Evolutionary conservation across 768 basidiomycete species (phyloP), one percentile per base, ranked within the genome.

Genomic region (Cystobasidium ongulense): DNA sequence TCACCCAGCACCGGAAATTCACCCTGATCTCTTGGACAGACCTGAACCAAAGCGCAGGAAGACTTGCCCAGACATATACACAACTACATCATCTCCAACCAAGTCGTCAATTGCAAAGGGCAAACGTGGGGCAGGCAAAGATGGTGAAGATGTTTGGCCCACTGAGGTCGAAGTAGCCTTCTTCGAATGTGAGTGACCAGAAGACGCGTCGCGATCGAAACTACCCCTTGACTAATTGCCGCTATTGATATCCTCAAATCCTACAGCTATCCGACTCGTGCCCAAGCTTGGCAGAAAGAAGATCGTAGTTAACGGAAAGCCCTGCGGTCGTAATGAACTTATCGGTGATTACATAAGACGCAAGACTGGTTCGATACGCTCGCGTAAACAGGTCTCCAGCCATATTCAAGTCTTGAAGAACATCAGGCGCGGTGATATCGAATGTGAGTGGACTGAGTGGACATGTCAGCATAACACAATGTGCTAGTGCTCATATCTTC

Each of bases 361-460:
- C 18, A 73, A 75, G 39, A 80, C 80, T 13, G 80, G 80, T 23
- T 78, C 77, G 41, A 41, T 68, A 11, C 77, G 80, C 46, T 75
- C 77, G 18, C 66, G 82, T 8, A 82, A 82, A 76, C 80, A 81
- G 71, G 80, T 82, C 63, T 81, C 80, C 71, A 79, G 78, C 31
- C 82, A 82, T 63, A 78, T 81, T 27, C 82, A 82, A 71, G 81
- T 81, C 5, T 76, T 81, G 61, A 81, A 81, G 76, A 79, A 81
- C 66, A 43, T 75, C 13, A 61, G 68, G n/a, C 65, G 72, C 31
- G 61, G 76, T 43, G 77, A 79, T 57, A 41, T 31, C 0, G 76
- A 79, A 10, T 78, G 77, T 78, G 25, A 53, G 78, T 63, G 17
- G 50, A n/a, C n/a, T n/a, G n/a, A n/a, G n/a, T n/a, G n/a, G n/a